Percentiles rank a stretch among this genome's conserved stretches.
Evolutionary conservation across 2,329 filamentous ascomycete species (phyloP).

Genomic region (Cytospora chrysosperma): DNA sequence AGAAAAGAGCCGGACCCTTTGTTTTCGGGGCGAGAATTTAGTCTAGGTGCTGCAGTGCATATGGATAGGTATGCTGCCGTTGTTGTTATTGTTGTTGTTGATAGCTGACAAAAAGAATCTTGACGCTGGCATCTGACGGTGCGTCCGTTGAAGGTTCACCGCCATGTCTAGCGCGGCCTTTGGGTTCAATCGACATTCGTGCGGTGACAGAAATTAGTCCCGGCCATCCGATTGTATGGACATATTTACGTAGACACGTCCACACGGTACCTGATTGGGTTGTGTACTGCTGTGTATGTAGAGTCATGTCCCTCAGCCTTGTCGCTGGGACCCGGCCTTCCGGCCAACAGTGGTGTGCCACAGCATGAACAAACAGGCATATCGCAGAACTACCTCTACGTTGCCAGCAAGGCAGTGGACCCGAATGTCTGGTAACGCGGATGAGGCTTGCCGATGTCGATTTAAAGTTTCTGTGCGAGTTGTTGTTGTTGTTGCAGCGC

Average conservation of each 20-base stretch:
- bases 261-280: background rate
- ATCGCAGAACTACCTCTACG: background rate
- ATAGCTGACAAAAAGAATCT: background rate
- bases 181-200: background rate
- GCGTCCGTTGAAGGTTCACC: background rate
- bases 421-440: background rate
- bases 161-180: background rate
- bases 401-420: background rate
- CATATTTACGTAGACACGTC: too few relatives aligned
- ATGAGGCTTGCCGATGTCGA: background rate
- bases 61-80: too few relatives aligned
- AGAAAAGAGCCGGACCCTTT: background rate
- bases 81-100: too few relatives aligned
- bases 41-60: too few relatives aligned
- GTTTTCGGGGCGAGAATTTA: background rate
- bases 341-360: background rate
- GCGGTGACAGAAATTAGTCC: background rate
- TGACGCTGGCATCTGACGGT: background rate
- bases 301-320: background rate
- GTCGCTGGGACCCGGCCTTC: background rate
- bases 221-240: background rate
- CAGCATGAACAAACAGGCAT: background rate
- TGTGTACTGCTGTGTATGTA: too few relatives aligned
- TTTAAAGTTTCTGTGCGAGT: background rate
- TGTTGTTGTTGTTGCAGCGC: too few relatives aligned